Evolutionary conservation across 164 flowering plant species (phyloP).

Genomic region (Nymphaea thermarum): DNA sequence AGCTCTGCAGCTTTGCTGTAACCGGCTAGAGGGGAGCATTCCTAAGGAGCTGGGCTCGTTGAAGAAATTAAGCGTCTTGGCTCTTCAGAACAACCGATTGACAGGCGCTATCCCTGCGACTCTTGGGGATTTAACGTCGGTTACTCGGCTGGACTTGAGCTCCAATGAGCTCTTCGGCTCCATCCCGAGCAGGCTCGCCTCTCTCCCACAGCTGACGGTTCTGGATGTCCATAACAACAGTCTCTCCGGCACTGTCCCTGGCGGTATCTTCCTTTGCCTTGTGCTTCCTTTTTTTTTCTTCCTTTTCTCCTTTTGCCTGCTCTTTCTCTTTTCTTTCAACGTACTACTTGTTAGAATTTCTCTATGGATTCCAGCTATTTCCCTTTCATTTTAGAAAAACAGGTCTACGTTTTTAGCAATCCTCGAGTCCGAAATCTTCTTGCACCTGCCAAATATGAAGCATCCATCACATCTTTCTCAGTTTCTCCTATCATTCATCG

Average conservation of each 20-base stretch:
- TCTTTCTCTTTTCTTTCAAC: background rate
- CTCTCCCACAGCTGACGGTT: slow-evolving; percentile 38
- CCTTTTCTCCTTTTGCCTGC: background rate
- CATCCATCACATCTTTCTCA: too few relatives aligned
- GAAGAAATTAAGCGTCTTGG: slow-evolving; percentile 63
- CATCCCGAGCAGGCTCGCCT: slow-evolving; percentile 55
- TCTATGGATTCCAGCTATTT: background rate
- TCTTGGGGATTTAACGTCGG: slow-evolving; percentile 47
- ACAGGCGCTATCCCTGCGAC: slow-evolving; percentile 86
- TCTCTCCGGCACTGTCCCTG: slow-evolving; percentile 81
- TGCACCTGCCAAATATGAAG: too few relatives aligned
- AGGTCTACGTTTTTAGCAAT: too few relatives aligned
- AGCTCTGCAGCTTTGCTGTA: slow-evolving; percentile 92
- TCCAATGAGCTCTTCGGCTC: slow-evolving; percentile 70
- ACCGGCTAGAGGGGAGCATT: slow-evolving; percentile 66
- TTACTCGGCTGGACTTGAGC: slow-evolving; percentile 80
- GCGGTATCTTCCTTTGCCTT: slow-evolving; percentile 28
- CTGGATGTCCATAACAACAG: slow-evolving; percentile 71
- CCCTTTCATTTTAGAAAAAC: too few relatives aligned
- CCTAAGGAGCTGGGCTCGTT: slow-evolving; percentile 69
- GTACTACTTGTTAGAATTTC: background rate
- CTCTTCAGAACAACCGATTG: slow-evolving; percentile 57
- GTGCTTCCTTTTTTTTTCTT: background rate
- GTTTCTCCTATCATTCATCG: too few relatives aligned
- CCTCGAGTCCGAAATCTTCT: too few relatives aligned